A percentile compares a stretch with the other conserved stretches of the same genome.
Conservation (phyloP, 208 protist species). For the Trypanosoma grayi region DNA sequence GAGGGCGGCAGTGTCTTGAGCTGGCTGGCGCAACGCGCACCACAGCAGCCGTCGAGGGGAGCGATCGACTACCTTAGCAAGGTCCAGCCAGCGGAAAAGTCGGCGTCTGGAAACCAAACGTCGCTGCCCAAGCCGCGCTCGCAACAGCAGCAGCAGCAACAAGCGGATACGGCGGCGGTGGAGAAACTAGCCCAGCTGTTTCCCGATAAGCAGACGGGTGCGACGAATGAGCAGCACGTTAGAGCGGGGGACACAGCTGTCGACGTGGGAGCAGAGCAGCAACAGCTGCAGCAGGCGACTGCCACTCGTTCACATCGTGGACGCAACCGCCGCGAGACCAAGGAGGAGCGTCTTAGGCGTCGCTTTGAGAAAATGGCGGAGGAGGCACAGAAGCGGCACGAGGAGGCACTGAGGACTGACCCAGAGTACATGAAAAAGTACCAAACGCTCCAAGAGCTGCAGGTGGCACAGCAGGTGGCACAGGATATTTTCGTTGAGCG, state of each 20-base stretch:
- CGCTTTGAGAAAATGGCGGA: constrained; percentile 30
- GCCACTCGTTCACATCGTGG: constrained; percentile 26
- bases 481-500: constrained; percentile 49
- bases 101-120: not conserved
- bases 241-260: not conserved
- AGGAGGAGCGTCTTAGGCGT: constrained; percentile 37
- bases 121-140: constrained; percentile 35
- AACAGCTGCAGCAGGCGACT: not conserved
- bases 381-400: constrained; percentile 46
- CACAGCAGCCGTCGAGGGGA: constrained; percentile 39
- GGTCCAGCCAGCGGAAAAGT: constrained; percentile 10
- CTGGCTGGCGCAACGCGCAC: constrained; percentile 60
- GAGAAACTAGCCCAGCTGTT: constrained; percentile 29
- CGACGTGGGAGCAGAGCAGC: not conserved
- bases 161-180: constrained; percentile 4
- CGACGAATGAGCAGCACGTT: not conserved
- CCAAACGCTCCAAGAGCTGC: constrained; percentile 59
- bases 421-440: constrained; percentile 72
- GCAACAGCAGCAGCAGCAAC: constrained; percentile 21
- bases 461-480: constrained; percentile 43
- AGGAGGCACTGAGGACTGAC: constrained; percentile 64
- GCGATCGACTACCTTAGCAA: constrained; percentile 74
- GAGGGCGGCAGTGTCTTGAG: constrained; percentile 57
- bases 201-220: constrained; percentile 14
- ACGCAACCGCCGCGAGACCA: constrained; percentile 29